Percentiles rank a stretch among this genome's conserved stretches.
Conservation (phyloP, 2,329 filamentous ascomycete genomes). For the Monosporascus sp. region DNA sequence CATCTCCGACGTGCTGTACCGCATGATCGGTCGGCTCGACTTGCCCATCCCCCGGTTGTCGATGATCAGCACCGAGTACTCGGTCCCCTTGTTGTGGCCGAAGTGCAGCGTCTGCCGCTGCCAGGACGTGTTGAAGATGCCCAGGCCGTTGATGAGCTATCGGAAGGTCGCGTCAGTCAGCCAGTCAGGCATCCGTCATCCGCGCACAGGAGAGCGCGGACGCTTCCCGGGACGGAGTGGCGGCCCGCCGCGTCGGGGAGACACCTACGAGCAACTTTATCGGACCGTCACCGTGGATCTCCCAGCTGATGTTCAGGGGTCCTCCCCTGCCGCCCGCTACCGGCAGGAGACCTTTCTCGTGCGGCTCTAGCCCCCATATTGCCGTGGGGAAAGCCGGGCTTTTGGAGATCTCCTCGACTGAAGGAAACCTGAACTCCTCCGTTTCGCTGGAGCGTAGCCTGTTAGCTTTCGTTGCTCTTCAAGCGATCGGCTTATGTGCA, state of each 20-base stretch:
- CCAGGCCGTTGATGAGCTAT: conserved; percentile 78
- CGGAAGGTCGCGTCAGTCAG: too few relatives aligned
- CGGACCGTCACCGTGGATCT: conserved; percentile 72
- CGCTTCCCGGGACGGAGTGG: too few relatives aligned
- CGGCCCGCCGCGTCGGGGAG: not conserved
- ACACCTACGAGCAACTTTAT: conserved; percentile 66
- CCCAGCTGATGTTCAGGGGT: conserved; percentile 71
- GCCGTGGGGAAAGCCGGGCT: conserved; percentile 64
- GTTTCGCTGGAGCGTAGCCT: conserved; percentile 2
- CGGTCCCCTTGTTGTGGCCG: conserved; percentile 61
- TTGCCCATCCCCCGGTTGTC: conserved; percentile 84
- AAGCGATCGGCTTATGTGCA: not conserved
- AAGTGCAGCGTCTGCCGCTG: conserved; percentile 81
- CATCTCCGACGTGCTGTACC: conserved; percentile 83
- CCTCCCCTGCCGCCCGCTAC: conserved; percentile 70
- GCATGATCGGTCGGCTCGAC: conserved; percentile 69
- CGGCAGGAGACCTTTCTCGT: conserved; percentile 52
- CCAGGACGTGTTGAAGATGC: conserved; percentile 63
- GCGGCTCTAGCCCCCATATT: conserved; percentile 65
- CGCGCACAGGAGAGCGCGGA: too few relatives aligned
- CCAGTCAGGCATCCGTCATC: too few relatives aligned
- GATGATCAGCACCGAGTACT: conserved; percentile 69
- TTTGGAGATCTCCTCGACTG: conserved; percentile 26
- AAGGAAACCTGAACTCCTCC: conserved; percentile 10
- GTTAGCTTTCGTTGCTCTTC: not conserved